phyloP scores from a whole-genome alignment of 768 basidiomycete species.

The Pulveroboletus ravenelii region DNA sequence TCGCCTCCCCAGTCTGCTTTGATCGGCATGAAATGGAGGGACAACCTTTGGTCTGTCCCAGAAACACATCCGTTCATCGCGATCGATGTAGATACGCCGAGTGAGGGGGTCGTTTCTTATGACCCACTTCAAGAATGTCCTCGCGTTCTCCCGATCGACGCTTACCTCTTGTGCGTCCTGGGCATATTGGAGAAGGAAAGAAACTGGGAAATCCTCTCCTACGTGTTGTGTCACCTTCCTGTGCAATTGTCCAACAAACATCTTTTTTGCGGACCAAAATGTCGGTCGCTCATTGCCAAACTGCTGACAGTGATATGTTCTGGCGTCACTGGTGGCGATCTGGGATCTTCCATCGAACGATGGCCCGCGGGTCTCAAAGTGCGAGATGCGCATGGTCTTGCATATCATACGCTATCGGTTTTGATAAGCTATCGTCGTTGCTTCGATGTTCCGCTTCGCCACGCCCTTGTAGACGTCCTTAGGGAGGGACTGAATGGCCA shows the following conservation, averaged over 20 bases:
- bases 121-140: constrained; percentile 44
- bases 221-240: constrained; percentile 86
- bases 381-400: constrained; percentile 82
- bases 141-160: constrained; percentile 65
- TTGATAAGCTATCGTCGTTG: constrained; percentile 81
- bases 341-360: constrained; percentile 52
- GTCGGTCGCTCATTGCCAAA: constrained; percentile 54
- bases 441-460: constrained; percentile 63
- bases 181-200: constrained; percentile 67
- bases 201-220: constrained; percentile 92
- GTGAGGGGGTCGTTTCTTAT: constrained; percentile 64
- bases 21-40: constrained; percentile 34
- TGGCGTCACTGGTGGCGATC: constrained; percentile 52
- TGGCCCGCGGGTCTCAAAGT: constrained; percentile 62
- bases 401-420: constrained; percentile 83
- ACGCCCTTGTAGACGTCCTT: constrained; percentile 70
- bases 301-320: constrained; percentile 67
- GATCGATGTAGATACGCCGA: constrained; percentile 54
- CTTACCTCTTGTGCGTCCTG: constrained; percentile 61
- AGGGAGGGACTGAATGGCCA: constrained; percentile 65
- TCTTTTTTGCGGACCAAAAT: constrained; percentile 87
- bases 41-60: constrained; percentile 64
- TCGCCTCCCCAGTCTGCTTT: constrained; percentile 23
- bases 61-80: constrained; percentile 58
- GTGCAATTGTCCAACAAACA: constrained; percentile 93